phyloP scores from a whole-genome alignment of 331 rosid species.

The Cydonia oblonga region DNA sequence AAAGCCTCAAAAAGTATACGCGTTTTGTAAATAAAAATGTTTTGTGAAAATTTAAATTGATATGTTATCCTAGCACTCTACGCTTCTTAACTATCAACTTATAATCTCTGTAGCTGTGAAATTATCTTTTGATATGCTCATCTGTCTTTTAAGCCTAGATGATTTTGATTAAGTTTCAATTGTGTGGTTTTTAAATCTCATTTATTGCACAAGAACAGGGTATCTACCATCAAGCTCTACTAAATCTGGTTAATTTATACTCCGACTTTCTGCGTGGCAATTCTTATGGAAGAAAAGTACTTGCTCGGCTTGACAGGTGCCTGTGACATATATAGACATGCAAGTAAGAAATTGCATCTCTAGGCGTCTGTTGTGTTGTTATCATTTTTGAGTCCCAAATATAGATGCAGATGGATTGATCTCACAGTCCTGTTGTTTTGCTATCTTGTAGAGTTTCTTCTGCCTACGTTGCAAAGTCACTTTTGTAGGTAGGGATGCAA shows the following conservation, averaged over 20 bases:
- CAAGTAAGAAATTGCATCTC: background rate
- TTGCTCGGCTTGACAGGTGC: slow-evolving; percentile 16
- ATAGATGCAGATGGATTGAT: background rate
- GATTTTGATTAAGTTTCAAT: background rate
- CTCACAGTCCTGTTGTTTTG: background rate
- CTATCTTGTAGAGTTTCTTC: background rate
- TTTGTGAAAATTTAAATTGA: background rate
- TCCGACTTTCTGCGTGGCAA: slow-evolving; percentile 22
- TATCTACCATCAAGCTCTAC: slow-evolving; percentile 3
- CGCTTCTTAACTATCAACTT: background rate
- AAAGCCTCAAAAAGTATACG: too few relatives aligned
- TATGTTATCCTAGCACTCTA: background rate
- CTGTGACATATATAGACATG: slow-evolving; percentile 2
- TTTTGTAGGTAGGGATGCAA: background rate
- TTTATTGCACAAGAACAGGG: slow-evolving; percentile 21
- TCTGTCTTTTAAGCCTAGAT: background rate
- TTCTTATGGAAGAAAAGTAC: slow-evolving; percentile 45
- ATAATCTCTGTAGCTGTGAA: background rate
- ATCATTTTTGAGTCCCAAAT: background rate
- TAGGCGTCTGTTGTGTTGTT: background rate
- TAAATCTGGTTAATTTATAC: slow-evolving; percentile 16
- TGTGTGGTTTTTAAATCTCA: background rate
- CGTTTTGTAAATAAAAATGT: background rate
- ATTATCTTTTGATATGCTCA: background rate
- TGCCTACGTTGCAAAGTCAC: background rate